These are phyloP conservation scores for Akanthomyces uredinophilus DNA, from an alignment of 2,329 filamentous ascomycete genomes.

Conservation along the genomic window DNA sequence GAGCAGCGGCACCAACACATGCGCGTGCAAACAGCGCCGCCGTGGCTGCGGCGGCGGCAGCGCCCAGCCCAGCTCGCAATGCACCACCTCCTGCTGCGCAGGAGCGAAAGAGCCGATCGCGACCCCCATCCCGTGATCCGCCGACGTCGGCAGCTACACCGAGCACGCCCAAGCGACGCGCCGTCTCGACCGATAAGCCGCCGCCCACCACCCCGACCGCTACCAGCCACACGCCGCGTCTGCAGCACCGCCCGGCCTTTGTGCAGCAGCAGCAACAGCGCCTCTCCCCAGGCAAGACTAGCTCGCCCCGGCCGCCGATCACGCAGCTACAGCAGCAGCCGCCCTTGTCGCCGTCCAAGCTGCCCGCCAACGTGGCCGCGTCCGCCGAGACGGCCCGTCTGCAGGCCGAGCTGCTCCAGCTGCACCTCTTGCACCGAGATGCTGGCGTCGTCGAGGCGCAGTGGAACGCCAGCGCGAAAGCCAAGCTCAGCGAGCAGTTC, in stretches of 20 bases:
- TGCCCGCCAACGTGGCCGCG: conserved; percentile 54
- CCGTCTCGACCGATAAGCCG: conserved; percentile 21
- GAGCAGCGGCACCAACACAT: conserved; percentile 31
- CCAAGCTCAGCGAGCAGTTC: conserved; percentile 44
- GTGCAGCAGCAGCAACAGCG: conserved; percentile 57
- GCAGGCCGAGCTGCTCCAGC: conserved; percentile 61
- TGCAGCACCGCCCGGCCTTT: conserved; percentile 53
- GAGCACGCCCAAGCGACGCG: conserved; percentile 17
- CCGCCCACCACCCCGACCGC: conserved; percentile 17
- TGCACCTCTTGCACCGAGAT: conserved; percentile 58
- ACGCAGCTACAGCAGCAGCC: conserved; percentile 37
- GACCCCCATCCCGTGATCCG: conserved; percentile 27
- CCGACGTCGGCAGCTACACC: conserved; percentile 18
- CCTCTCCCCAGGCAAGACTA: conserved; percentile 59
- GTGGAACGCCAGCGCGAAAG: conserved; percentile 54
- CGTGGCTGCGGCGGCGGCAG: neutral
- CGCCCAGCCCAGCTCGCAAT: neutral
- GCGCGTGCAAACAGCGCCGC: conserved; percentile 30
- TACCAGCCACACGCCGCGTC: conserved; percentile 24
- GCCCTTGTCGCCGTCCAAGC: conserved; percentile 52
- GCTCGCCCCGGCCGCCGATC: conserved; percentile 55
- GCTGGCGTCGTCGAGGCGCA: conserved; percentile 37
- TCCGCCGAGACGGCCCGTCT: conserved; percentile 53
- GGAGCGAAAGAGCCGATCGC: conserved; percentile 23
- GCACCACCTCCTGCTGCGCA: conserved; percentile 20